Evolutionary conservation across 176 grass and related monocot genomes (phyloP), one percentile per base, ranked within the genome.

Genomic region (Eremochloa ophiuroides): DNA sequence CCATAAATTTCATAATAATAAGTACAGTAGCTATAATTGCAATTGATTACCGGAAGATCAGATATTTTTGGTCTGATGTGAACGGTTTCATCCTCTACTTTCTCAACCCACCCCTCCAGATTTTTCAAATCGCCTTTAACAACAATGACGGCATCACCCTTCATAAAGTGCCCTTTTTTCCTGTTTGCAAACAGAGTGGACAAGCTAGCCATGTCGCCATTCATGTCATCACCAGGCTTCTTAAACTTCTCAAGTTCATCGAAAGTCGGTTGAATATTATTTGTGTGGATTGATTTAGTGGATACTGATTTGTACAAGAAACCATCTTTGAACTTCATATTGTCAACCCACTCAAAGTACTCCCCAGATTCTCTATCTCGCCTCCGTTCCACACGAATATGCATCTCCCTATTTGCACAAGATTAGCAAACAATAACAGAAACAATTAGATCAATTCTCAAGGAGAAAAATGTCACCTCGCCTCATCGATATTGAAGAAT

Each of bases 161-260:
- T 99, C 97, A 95, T 91, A 73, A 99, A 99, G 62, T 99, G 97
- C 14, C 97, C 91, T 29, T 99, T 99, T 84, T 99, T 99, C 87
- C 97, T 95, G 64, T 93, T 99, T 73, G 97, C 89, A 88, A 99
- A 99, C 22, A 99, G 79, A 65, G 97, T 96, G 53, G 88, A 91
- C 69, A 98, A 85, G 61, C 92, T 93, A 71, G 95, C 86, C 46
- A 89, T 81, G 62, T 99, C 93, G 62, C 97, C 89, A 83, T 91
- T 95, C 50, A 84, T 81, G 75, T 99, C 97, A 75, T 99, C 91
- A 0, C 93, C 93, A 85, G 97, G 97, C 83, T 95, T 99, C 66
- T 73, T 88, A 64, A 99, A 99, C 73, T 99, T 99, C 85, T 99
- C 97, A 50, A 99, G 79, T 75, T 99, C 97, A 82, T 99, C 93